These are phyloP conservation scores for Lindgomyces ingoldianus DNA, from an alignment of 495 filamentous ascomycete genomes.

Conservation along the genomic window DNA sequence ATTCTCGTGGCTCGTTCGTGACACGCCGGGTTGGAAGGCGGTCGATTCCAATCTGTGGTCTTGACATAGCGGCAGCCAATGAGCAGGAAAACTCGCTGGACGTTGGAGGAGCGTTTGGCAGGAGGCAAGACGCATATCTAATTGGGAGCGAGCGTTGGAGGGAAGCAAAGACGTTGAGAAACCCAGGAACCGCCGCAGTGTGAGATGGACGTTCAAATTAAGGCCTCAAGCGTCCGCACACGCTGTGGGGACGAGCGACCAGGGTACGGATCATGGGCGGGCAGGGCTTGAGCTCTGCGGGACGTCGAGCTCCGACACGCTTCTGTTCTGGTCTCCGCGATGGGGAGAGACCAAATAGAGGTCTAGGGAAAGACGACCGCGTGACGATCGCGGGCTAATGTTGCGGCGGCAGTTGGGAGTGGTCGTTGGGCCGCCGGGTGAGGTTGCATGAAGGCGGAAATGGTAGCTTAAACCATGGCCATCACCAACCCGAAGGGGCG, in stretches of 20 bases:
- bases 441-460: constrained; percentile 3
- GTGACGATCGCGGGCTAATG: constrained; percentile 15
- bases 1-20: constrained; percentile 76
- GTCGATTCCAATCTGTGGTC: constrained; percentile 83
- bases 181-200: constrained; percentile 12
- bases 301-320: constrained; percentile 21
- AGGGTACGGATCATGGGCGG: constrained; percentile 21
- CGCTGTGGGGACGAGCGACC: constrained; percentile 17
- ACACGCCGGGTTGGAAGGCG: constrained; percentile 71
- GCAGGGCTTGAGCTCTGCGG: constrained; percentile 25
- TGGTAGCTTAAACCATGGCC: not conserved
- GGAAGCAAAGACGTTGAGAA: constrained; percentile 1
- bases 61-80: constrained; percentile 54
- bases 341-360: not conserved
- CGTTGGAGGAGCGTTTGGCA: constrained; percentile 3
- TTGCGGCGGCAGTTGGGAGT: constrained; percentile 3
- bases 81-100: constrained; percentile 28
- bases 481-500: not conserved
- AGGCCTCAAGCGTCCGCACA: constrained; percentile 36
- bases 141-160: constrained; percentile 1
- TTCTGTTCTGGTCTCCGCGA: not conserved
- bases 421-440: not conserved
- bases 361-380: constrained; percentile 1
- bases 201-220: constrained; percentile 37
- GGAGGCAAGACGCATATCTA: constrained; percentile 30